These are phyloP conservation scores for Durotheca rogersii DNA, from an alignment of 495 filamentous ascomycete species.

Conservation along the genomic window DNA sequence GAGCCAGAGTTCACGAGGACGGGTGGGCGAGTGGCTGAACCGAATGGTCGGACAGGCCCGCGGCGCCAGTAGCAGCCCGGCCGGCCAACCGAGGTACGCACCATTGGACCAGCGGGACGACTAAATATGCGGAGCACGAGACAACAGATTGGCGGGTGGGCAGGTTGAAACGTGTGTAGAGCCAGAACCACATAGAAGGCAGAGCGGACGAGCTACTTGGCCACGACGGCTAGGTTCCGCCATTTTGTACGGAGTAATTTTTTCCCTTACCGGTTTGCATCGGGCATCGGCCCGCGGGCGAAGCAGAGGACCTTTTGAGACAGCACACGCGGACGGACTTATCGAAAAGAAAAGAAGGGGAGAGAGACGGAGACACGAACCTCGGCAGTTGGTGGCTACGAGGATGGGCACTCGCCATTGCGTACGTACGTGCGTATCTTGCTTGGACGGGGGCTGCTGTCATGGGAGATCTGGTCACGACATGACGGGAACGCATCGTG, in stretches of 20 bases:
- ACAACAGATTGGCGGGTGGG: slow-evolving; percentile 24
- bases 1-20: slow-evolving; percentile 36
- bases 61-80: slow-evolving; percentile 33
- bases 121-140: slow-evolving; percentile 28
- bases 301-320: slow-evolving; percentile 11
- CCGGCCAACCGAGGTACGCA: slow-evolving; percentile 41
- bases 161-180: slow-evolving; percentile 15
- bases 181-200: slow-evolving; percentile 42
- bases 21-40: slow-evolving; percentile 52
- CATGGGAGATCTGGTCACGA: no score
- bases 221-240: slow-evolving; percentile 18
- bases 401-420: no score
- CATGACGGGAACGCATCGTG: no score
- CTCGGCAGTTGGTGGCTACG: slow-evolving; percentile 13
- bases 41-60: slow-evolving; percentile 44
- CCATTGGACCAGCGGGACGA: slow-evolving; percentile 47
- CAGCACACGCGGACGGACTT: slow-evolving; percentile 9
- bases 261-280: slow-evolving; percentile 26
- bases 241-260: no score
- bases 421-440: no score
- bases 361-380: slow-evolving; percentile 14
- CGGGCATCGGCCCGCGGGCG: slow-evolving; percentile 7
- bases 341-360: slow-evolving; percentile 1
- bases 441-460: no score
- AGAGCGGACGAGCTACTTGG: slow-evolving; percentile 16